These are phyloP conservation scores for Camillea tinctor DNA, from an alignment of 2,329 filamentous ascomycete species.

Conservation along the genomic window DNA sequence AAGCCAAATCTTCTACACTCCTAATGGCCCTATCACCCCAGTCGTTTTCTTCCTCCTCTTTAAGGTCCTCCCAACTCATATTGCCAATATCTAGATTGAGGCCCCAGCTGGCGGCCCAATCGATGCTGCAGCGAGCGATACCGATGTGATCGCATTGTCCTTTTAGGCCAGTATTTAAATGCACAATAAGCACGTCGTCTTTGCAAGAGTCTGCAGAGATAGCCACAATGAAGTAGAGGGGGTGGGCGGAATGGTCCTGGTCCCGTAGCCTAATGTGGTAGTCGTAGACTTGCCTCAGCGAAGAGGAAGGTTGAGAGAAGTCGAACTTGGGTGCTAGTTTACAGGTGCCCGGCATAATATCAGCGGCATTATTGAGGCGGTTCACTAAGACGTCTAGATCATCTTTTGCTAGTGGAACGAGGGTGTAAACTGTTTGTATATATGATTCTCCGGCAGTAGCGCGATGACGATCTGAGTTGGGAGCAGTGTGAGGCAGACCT, in stretches of 20 bases:
- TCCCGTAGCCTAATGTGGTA: conserved; percentile 3
- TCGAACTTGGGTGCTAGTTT: neutral
- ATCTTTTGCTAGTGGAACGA: neutral
- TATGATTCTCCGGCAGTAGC: neutral
- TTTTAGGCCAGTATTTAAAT: neutral
- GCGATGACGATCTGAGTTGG: conserved; percentile 4
- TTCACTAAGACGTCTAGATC: neutral
- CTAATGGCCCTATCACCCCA: neutral
- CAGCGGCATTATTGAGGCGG: neutral
- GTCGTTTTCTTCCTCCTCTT: neutral
- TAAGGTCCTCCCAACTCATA: neutral
- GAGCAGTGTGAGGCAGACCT: conserved; percentile 1
- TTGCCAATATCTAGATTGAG: neutral
- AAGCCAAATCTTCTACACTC: neutral
- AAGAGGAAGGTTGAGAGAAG: neutral
- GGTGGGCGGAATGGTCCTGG: conserved; percentile 1
- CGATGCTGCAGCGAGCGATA: neutral
- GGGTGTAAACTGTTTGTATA: conserved; percentile 2
- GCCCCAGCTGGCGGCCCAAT: neutral
- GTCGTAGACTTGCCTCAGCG: conserved; percentile 2
- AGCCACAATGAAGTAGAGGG: conserved; percentile 6
- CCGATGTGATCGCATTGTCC: neutral
- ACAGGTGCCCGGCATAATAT: neutral
- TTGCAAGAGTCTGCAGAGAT: neutral
- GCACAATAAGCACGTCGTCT: neutral